Conservation (phyloP, 371 early-diverging fungal species). For the Mortierella sp. region DNA sequence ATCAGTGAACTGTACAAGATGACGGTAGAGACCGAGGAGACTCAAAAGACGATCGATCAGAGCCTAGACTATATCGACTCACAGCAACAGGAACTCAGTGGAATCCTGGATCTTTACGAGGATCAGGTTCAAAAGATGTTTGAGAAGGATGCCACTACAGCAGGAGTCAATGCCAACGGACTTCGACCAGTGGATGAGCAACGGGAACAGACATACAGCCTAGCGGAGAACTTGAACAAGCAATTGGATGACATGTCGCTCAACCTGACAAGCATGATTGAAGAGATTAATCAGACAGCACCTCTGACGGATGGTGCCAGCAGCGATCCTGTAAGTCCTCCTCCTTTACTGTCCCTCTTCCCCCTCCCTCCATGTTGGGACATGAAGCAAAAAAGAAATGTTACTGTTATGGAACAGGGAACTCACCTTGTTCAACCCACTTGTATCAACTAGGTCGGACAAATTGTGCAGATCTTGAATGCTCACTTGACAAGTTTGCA, state of each 20-base stretch:
- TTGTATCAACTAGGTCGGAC: constrained; percentile 60
- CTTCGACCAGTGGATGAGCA: constrained; percentile 82
- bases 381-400: neutral
- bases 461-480: constrained; percentile 91
- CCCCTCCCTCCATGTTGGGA: neutral
- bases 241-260: constrained; percentile 89
- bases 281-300: constrained; percentile 79
- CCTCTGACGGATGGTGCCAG: constrained; percentile 58
- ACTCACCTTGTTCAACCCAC: too few relatives aligned
- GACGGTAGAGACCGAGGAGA: constrained; percentile 75
- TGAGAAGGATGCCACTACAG: constrained; percentile 54
- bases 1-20: constrained; percentile 80
- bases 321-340: constrained; percentile 58
- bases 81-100: constrained; percentile 85
- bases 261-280: constrained; percentile 83
- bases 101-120: constrained; percentile 84
- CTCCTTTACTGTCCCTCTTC: constrained; percentile 1
- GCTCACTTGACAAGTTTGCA: constrained; percentile 88
- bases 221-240: constrained; percentile 85
- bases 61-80: constrained; percentile 86
- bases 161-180: constrained; percentile 60
- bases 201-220: constrained; percentile 84
- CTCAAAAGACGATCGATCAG: constrained; percentile 84
- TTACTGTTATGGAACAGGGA: constrained; percentile 35
- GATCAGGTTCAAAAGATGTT: constrained; percentile 68